Conservation (phyloP, 176 grass and related monocot genomes). For the Phoenix roebelenii region DNA sequence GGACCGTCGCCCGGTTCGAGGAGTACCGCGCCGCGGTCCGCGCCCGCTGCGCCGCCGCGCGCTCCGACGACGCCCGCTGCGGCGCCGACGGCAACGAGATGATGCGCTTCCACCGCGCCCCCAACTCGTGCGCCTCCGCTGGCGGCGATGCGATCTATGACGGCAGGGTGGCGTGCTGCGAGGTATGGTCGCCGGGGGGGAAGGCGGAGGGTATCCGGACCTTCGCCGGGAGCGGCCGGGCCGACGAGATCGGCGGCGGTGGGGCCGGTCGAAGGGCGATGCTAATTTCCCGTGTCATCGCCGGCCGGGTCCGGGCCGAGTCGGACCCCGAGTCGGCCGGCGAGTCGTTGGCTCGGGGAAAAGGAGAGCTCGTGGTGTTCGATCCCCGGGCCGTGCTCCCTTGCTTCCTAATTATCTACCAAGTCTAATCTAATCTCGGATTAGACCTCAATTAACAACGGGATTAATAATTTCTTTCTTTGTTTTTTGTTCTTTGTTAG, state of each 20-base stretch:
- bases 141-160: constrained; percentile 2
- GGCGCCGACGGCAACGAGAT: constrained; percentile 90
- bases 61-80: constrained; percentile 26
- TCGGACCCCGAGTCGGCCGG: constrained; percentile 16
- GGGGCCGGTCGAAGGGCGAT: constrained; percentile 47
- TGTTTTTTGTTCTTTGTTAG: no score
- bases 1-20: constrained; percentile 73
- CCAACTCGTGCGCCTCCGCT: neutral
- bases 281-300: constrained; percentile 86
- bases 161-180: constrained; percentile 13
- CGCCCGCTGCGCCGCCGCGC: constrained; percentile 22
- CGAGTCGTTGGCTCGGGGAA: constrained; percentile 54
- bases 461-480: no score
- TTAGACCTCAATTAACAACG: no score
- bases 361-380: constrained; percentile 72
- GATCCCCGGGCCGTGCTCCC: constrained; percentile 78
- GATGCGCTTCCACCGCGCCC: constrained; percentile 60
- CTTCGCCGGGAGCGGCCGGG: constrained; percentile 80
- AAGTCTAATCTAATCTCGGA: constrained; percentile 26
- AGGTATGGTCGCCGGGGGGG: constrained; percentile 2
- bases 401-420: constrained; percentile 92
- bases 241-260: constrained; percentile 46
- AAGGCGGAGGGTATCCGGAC: constrained; percentile 33
- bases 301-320: constrained; percentile 40
- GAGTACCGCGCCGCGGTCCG: constrained; percentile 62